Conservation (phyloP, 306 rosid species). For the Ziziphus jujuba region DNA sequence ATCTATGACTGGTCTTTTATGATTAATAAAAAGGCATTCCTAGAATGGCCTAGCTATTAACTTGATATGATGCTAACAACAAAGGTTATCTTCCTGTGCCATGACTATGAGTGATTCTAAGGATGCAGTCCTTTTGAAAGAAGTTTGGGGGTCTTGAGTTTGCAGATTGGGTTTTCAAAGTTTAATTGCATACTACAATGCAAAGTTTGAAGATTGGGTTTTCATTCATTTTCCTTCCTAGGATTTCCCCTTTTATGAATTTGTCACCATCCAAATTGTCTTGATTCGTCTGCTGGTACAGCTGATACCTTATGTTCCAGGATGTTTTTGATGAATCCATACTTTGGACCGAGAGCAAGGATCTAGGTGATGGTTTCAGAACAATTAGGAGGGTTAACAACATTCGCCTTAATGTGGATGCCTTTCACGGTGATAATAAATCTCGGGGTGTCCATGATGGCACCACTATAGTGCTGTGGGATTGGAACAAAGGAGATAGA, state of each 20-base stretch:
- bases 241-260: background rate
- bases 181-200: background rate
- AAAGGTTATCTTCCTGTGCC: no score
- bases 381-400: conserved; percentile 84
- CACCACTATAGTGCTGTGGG: conserved; percentile 70
- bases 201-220: background rate
- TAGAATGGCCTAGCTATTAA: no score
- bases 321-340: conserved; percentile 69
- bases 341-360: conserved; percentile 78
- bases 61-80: no score
- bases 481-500: conserved; percentile 80
- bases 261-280: conserved; percentile 6
- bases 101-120: no score
- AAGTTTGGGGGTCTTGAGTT: no score
- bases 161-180: no score
- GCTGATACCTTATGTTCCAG: conserved; percentile 49
- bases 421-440: conserved; percentile 67
- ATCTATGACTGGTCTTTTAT: no score
- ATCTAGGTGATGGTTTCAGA: conserved; percentile 60
- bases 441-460: conserved; percentile 90
- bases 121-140: no score
- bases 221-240: background rate
- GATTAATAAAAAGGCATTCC: no score
- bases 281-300: conserved; percentile 54
- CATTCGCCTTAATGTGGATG: conserved; percentile 70